A percentile compares a stretch with the other conserved stretches of the same genome.
Conservation (phyloP, 2,329 filamentous ascomycete species). For the Ophiostoma populinum region DNA sequence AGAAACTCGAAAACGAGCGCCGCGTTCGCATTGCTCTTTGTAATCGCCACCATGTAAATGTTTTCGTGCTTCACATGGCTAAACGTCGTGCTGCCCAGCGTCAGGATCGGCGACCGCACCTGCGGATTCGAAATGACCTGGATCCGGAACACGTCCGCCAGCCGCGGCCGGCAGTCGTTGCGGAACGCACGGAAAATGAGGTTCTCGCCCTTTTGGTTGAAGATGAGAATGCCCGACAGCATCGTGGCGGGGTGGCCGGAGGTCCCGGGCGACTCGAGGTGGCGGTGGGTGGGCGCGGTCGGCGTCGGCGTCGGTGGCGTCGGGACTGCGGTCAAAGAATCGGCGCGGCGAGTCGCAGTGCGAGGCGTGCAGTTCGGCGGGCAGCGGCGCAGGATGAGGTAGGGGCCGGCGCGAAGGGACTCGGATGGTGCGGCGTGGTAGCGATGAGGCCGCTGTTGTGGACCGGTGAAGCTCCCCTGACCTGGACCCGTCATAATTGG, state of each 20-base stretch:
- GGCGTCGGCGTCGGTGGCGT: no score
- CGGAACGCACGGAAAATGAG: constrained; percentile 98
- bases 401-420: background rate
- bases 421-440: background rate
- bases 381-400: background rate
- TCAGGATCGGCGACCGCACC: constrained; percentile 92
- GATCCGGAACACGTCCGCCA: constrained; percentile 98
- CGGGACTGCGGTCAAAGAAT: no score
- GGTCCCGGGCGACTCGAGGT: background rate
- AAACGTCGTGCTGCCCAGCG: constrained; percentile 92
- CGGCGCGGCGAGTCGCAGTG: no score
- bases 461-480: constrained; percentile 2
- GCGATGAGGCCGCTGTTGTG: background rate
- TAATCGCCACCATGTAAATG: constrained; percentile 93
- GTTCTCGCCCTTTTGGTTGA: constrained; percentile 99
- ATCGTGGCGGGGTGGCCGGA: constrained; percentile 31
- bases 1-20: constrained; percentile 96
- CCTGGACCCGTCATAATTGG: background rate
- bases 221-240: constrained; percentile 93
- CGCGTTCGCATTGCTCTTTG: constrained; percentile 97
- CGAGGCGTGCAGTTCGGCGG: background rate
- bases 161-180: constrained; percentile 90
- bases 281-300: background rate
- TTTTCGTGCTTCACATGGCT: constrained; percentile 99
- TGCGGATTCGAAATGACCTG: constrained; percentile 98